Evolutionary conservation across 2,329 filamentous ascomycete species (phyloP).

Genomic region (Cladobotryum protrusum): DNA sequence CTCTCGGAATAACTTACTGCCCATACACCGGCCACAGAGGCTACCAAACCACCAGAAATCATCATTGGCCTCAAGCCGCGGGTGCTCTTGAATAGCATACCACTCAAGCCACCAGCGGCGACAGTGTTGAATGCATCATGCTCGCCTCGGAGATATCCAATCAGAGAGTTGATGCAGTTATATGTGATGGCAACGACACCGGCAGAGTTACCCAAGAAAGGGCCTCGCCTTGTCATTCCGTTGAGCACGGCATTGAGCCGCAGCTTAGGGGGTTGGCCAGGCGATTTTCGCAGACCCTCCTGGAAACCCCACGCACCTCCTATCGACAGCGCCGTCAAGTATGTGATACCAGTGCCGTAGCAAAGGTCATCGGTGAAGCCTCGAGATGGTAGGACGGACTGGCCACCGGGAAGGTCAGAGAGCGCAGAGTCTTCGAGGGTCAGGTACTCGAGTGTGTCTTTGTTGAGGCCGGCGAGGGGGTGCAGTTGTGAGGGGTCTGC

Average conservation of each 20-base stretch:
- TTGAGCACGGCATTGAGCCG: conserved; percentile 92
- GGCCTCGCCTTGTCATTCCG: conserved; percentile 84
- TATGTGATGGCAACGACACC: conserved; percentile 95
- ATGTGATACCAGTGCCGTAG: conserved; percentile 93
- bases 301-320: conserved; percentile 90
- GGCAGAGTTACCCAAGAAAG: conserved; percentile 92
- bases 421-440: conserved; percentile 87
- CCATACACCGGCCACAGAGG: conserved; percentile 78
- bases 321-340: conserved; percentile 75
- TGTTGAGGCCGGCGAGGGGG: conserved; percentile 86
- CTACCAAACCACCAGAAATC: conserved; percentile 88
- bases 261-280: conserved; percentile 75
- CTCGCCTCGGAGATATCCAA: conserved; percentile 73
- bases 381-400: conserved; percentile 85
- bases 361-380: conserved; percentile 98
- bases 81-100: conserved; percentile 95
- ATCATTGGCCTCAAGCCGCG: conserved; percentile 85
- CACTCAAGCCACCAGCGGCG: conserved; percentile 75
- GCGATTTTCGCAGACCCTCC: conserved; percentile 79
- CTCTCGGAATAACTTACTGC: conserved; percentile 57
- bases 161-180: conserved; percentile 82
- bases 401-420: conserved; percentile 76
- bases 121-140: conserved; percentile 90
- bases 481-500: conserved; percentile 86
- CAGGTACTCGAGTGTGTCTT: conserved; percentile 91